Evolutionary conservation across 371 early-diverging fungal genomes (phyloP), one percentile per base, ranked within the genome.

Genomic region (Batrachochytrium dendrobatidis): DNA sequence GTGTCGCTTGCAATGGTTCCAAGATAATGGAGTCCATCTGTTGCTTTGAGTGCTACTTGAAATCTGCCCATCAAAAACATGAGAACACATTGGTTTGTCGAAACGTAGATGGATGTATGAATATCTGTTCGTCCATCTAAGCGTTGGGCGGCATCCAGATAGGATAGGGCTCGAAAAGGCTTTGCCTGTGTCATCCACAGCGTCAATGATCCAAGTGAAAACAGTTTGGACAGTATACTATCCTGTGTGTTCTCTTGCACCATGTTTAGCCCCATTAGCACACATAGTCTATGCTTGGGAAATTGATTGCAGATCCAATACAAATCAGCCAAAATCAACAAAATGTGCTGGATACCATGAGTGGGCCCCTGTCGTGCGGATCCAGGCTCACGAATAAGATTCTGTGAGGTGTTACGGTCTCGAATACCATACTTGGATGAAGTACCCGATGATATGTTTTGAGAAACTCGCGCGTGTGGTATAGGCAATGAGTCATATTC

Each of bases 251-350:
- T 64, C n/a, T 54, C 30, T 35, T 71, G 61, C 0, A 54, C 61
- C 22, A 71, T 51, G 58, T 73, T 73, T 22, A 72, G 46, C 0
- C 74, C 76, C 33, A 29, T 29, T 7, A 73, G 30, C 15, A 67
- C 62, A 30, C 65, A 60, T 49, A 65, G 73, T 31, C 56, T 39
- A 43, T 59, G 63, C 30, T 56, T 39, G 24, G 15, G 29, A 28
- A 52, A 51, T 2, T 61, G 32, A 2, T 53, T 64, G 12, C 15
- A 54, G 8, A 30, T 29, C 3, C 64, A 43, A 34, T 68, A 70
- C 15, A 73, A 39, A 35, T 69, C 57, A 12, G 65, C 61, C 22
- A 75, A 61, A 17, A 54, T 59, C 53, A 68, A 43, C 24, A 58
- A 55, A 2, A 54, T 56, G n/a, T 64, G 59, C 55, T 55, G 59